Conservation (phyloP, 352 stramenopile genomes). For the Globisporangium polare region DNA sequence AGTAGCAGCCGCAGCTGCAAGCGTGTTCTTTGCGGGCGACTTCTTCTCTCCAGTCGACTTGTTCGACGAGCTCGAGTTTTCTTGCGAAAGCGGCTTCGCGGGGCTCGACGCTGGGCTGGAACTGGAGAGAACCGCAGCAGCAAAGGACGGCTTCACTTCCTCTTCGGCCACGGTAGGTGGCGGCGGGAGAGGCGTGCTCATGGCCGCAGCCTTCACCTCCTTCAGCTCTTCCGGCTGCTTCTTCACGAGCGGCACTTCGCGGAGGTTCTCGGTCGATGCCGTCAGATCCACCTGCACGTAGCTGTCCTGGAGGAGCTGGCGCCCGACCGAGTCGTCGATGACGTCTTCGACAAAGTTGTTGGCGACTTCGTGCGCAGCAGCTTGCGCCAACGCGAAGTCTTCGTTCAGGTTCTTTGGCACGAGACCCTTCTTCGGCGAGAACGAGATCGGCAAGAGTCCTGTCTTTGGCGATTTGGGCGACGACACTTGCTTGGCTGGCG, state of each 20-base stretch:
- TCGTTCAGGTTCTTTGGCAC: slow-evolving; percentile 23
- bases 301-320: slow-evolving; percentile 49
- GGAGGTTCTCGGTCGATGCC: slow-evolving; percentile 34
- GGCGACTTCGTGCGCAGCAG: slow-evolving; percentile 29
- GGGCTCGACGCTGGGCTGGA: slow-evolving; percentile 16
- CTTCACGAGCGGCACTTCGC: slow-evolving; percentile 16
- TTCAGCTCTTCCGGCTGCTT: slow-evolving; percentile 8
- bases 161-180: not conserved
- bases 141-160: not conserved
- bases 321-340: slow-evolving; percentile 34
- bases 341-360: slow-evolving; percentile 39
- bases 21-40: slow-evolving; percentile 7
- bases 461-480: not conserved
- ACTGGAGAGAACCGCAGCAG: slow-evolving; percentile 4
- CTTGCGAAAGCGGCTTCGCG: slow-evolving; percentile 16
- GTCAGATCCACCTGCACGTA: slow-evolving; percentile 72
- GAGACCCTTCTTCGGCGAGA: slow-evolving; percentile 19
- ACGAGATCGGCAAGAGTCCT: no score
- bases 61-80: slow-evolving; percentile 22
- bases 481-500: not conserved
- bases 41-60: slow-evolving; percentile 27
- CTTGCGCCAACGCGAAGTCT: slow-evolving; percentile 27
- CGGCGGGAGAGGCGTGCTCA: not conserved
- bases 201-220: not conserved
- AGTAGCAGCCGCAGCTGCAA: slow-evolving; percentile 22